Evolutionary conservation across 257 asterid species (phyloP).

Genomic region (Gynochthodes officinalis): DNA sequence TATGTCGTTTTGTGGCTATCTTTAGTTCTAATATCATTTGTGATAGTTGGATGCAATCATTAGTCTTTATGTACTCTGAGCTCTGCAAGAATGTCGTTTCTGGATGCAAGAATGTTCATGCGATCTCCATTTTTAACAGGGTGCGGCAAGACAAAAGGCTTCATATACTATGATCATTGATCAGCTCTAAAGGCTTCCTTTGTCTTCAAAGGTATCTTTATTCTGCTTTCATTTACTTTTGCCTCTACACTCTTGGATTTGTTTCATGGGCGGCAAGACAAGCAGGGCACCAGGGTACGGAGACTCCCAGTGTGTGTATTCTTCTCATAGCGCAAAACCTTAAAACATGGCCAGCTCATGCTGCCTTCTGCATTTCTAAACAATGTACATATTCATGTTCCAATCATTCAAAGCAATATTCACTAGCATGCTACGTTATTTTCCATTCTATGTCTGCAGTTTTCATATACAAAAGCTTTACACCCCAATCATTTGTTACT

Average conservation of each 20-base stretch:
- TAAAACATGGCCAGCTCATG: constrained; percentile 25
- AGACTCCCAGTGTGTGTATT: not conserved
- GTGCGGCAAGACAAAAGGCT: too few relatives aligned
- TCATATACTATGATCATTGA: too few relatives aligned
- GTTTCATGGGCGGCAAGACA: constrained; percentile 62
- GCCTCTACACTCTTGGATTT: constrained; percentile 40
- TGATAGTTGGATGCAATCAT: too few relatives aligned
- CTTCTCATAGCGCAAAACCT: constrained; percentile 7
- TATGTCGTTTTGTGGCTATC: too few relatives aligned
- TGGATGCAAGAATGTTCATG: too few relatives aligned
- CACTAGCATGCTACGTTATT: constrained; percentile 70
- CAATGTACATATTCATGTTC: constrained; percentile 4
- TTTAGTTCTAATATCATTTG: too few relatives aligned
- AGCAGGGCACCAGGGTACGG: constrained; percentile 25
- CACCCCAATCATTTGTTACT: too few relatives aligned
- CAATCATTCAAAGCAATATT: constrained; percentile 15
- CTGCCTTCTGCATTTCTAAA: constrained; percentile 25
- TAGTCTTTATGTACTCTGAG: too few relatives aligned
- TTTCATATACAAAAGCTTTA: too few relatives aligned
- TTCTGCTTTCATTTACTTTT: constrained; percentile 21
- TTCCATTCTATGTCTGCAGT: too few relatives aligned
- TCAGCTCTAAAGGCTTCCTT: constrained; percentile 52
- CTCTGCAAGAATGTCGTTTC: too few relatives aligned
- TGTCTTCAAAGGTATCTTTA: constrained; percentile 37
- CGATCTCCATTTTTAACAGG: too few relatives aligned